Evolutionary conservation across 352 stramenopile genomes (phyloP).

Genomic region (Globisporangium lucens): DNA sequence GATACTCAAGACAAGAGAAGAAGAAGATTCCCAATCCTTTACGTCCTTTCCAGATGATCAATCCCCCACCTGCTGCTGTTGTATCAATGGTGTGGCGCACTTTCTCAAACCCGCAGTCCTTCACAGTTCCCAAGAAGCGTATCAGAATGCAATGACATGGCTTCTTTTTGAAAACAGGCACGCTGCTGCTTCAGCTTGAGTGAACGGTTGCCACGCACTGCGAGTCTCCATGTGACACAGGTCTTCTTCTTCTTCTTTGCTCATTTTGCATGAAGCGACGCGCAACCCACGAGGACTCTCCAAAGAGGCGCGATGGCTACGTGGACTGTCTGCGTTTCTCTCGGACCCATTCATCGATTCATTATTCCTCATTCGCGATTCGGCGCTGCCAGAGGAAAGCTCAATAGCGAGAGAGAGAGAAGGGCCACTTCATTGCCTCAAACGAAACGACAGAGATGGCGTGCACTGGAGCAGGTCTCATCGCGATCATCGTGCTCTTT

Average conservation of each 20-base stretch:
- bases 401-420: neutral
- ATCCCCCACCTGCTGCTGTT: too few species aligned
- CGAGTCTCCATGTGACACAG: too few species aligned
- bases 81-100: too few species aligned
- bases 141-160: too few species aligned
- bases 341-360: neutral
- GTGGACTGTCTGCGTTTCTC: neutral
- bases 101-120: too few species aligned
- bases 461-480: constrained; percentile 47
- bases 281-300: neutral
- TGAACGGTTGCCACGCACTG: neutral
- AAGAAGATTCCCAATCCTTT: too few species aligned
- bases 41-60: too few species aligned
- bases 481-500: constrained; percentile 59
- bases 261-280: neutral
- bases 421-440: neutral
- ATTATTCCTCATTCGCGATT: neutral
- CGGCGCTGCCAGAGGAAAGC: neutral
- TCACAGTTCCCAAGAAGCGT: too few species aligned
- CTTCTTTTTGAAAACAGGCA: too few species aligned
- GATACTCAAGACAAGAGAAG: neutral
- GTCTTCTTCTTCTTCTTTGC: neutral
- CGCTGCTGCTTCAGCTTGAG: neutral
- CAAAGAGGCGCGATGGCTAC: neutral
- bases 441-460: constrained; percentile 27